phyloP scores from a whole-genome alignment of 1,284 basidiomycete genomes.

The Austropuccinia psidii region DNA sequence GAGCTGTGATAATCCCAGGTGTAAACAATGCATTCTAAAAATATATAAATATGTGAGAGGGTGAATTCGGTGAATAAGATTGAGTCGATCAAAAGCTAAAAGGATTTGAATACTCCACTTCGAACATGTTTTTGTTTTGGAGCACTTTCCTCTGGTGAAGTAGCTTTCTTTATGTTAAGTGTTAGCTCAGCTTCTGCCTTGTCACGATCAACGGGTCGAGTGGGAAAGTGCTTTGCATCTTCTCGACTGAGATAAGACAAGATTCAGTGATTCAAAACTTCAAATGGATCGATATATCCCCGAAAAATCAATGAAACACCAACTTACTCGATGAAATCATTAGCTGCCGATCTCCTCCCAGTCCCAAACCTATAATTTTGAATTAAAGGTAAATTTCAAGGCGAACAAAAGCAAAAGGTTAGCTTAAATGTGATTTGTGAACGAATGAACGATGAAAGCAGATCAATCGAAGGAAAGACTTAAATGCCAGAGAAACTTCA shows the following conservation, averaged over 20 bases:
- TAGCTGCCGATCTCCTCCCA: slow-evolving; percentile 26
- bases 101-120: slow-evolving; percentile 57
- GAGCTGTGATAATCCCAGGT: slow-evolving; percentile 99
- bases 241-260: slow-evolving; percentile 18
- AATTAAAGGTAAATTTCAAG: too few relatives aligned
- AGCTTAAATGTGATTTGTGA: too few relatives aligned
- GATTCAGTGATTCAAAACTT: not conserved
- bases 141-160: slow-evolving; percentile 79
- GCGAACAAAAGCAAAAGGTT: too few relatives aligned
- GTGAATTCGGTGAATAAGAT: not conserved
- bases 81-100: not conserved
- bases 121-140: slow-evolving; percentile 96
- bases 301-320: not conserved
- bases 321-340: slow-evolving; percentile 29
- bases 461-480: too few relatives aligned
- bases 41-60: not conserved
- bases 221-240: slow-evolving; percentile 63
- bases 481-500: too few relatives aligned
- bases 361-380: slow-evolving; percentile 26
- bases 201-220: slow-evolving; percentile 90
- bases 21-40: slow-evolving; percentile 84
- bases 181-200: slow-evolving; percentile 86
- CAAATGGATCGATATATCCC: not conserved
- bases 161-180: slow-evolving; percentile 93
- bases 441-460: too few relatives aligned